Base-by-base conservation (phyloP, 306 rosid genomes). In the Prunus persica region DNA sequence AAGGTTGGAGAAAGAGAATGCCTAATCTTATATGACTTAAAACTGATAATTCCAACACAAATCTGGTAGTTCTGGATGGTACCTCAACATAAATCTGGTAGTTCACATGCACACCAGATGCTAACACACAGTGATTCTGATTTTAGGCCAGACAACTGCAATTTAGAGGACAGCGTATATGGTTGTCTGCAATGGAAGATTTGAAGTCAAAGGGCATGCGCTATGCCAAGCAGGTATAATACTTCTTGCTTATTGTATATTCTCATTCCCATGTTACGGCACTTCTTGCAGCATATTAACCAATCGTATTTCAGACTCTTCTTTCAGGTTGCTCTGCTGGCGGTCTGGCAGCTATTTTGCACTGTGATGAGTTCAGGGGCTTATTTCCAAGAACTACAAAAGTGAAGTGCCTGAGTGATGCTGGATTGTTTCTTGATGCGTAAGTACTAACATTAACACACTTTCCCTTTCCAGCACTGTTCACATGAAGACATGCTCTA, bases 271-370 rank as follows among this genome's bases (percentile, higher is more conserved):
- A 27, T 69, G 27, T 34, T 11, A 41, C 20, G 45, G 2, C 58
- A 54, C 57, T 18, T 78, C 50, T 68, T 50, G 14, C 56, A 24
- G 67, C 11, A 27, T 63, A 11, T 38, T 60, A 4, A 46, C 19
- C 22, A 24, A 27, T 67, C 58, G n/a, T 78, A 54, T 72, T 82
- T 78, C 89, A 95, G 93, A 93, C 98, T 79, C 93, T 96, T 84
- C 93, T 96, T 66, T 90, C 99, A 1, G 99, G 98, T 67, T 96
- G 99, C 85, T 96, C 99, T n/a, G 99, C 98, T 0, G 99, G 99
- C 3, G 99, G 99, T 72, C 76, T 96, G 51, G 99, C 99, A 66
- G 79, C 98, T 69, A 92, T 96, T 61, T 68, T 96, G 75, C 99
- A 96, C 78, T 96, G 99, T 34, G 97, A 96, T 67, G 90, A 92